Evolutionary conservation across 768 basidiomycete species (phyloP).

Genomic region (Kwoniella botswanensis): DNA sequence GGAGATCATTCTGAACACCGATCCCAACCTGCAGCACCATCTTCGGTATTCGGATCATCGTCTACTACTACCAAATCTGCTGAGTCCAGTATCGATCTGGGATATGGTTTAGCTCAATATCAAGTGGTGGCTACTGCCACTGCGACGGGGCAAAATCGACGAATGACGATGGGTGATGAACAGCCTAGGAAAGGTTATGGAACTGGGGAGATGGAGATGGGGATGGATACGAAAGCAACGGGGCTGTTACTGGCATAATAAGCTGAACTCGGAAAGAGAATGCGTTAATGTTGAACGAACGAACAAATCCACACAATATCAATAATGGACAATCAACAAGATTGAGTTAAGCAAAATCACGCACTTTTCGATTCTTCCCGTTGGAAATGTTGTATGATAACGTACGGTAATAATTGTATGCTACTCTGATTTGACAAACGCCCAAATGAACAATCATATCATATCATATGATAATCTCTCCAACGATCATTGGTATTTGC

Average conservation of each 20-base stretch:
- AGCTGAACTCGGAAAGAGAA: background rate
- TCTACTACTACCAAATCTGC: background rate
- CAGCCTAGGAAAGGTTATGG: slow-evolving; percentile 11
- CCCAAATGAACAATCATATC: too few species aligned
- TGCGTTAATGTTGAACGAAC: background rate
- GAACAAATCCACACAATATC: too few species aligned
- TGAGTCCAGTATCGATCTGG: slow-evolving; percentile 1
- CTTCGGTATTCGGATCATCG: background rate
- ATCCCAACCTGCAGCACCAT: background rate
- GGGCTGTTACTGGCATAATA: slow-evolving; percentile 7
- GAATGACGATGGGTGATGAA: background rate
- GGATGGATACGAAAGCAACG: slow-evolving; percentile 13
- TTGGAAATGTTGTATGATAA: too few species aligned
- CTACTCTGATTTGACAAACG: too few species aligned
- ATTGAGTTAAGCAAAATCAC: too few species aligned
- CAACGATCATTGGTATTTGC: too few species aligned
- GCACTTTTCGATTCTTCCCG: too few species aligned
- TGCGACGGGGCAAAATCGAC: background rate
- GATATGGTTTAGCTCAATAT: slow-evolving; percentile 16
- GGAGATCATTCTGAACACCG: background rate
- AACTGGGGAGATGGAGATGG: slow-evolving; percentile 1
- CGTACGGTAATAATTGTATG: too few species aligned
- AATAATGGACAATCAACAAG: too few species aligned
- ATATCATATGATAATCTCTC: too few species aligned
- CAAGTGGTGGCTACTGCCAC: slow-evolving; percentile 1